Conservation (phyloP, 148 eudicot species). For the Rheum nobile region DNA sequence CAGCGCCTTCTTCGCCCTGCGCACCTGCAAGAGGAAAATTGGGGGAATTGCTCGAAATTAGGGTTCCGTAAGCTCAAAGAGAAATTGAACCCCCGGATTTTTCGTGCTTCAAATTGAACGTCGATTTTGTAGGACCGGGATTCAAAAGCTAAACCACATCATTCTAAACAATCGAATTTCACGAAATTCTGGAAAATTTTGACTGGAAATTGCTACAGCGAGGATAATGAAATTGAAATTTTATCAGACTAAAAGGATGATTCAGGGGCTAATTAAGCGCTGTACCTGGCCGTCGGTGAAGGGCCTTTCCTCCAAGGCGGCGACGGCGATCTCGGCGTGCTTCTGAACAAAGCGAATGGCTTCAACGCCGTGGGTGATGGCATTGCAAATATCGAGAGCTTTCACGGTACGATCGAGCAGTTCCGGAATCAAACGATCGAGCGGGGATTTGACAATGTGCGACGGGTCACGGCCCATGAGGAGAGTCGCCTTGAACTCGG, state of each 20-base stretch:
- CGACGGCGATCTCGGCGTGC: slow-evolving; percentile 54
- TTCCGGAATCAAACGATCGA: slow-evolving; percentile 61
- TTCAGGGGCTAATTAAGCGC: background rate
- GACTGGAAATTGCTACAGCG: background rate
- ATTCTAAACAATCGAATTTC: background rate
- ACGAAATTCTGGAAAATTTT: background rate
- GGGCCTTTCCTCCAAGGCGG: slow-evolving; percentile 49
- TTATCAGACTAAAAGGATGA: background rate
- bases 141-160: background rate
- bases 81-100: background rate
- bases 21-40: slow-evolving; percentile 13
- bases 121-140: background rate
- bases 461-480: slow-evolving; percentile 56
- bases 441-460: slow-evolving; percentile 53
- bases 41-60: background rate
- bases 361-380: slow-evolving; percentile 59
- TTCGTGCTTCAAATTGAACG: background rate
- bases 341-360: slow-evolving; percentile 44
- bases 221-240: background rate
- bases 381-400: slow-evolving; percentile 76
- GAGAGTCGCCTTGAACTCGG: slow-evolving; percentile 68
- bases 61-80: background rate
- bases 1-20: slow-evolving; percentile 61
- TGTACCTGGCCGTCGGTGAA: slow-evolving; percentile 65
- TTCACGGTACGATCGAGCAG: slow-evolving; percentile 59